Conservation (phyloP, 2,329 filamentous ascomycete species). For the Aspergillus fijiensis region DNA sequence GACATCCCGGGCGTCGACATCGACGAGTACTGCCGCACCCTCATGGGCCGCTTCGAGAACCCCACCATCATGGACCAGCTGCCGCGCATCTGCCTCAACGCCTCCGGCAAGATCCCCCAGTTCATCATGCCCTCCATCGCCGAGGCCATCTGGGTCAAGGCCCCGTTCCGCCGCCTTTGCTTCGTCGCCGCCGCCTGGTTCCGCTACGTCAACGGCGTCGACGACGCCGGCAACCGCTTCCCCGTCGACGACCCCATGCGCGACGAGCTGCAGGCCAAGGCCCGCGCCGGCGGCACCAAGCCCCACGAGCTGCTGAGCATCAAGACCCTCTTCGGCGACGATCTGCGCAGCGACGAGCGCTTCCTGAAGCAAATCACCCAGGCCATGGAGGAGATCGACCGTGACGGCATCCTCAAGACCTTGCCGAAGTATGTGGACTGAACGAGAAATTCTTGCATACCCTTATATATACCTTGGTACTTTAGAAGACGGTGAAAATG, state of each 20-base stretch:
- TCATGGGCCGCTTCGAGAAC: conserved; percentile 58
- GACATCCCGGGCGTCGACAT: conserved; percentile 53
- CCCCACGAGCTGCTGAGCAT: conserved; percentile 48
- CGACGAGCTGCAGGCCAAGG: conserved; percentile 49
- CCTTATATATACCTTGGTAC: no score
- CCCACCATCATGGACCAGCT: conserved; percentile 58
- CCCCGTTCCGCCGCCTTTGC: conserved; percentile 49
- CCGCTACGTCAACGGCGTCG: conserved; percentile 52
- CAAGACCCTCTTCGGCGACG: conserved; percentile 53
- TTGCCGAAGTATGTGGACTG: conserved; percentile 51
- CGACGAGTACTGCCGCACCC: conserved; percentile 54
- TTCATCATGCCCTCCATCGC: conserved; percentile 43
- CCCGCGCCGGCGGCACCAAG: conserved; percentile 45
- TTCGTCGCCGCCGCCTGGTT: conserved; percentile 55
- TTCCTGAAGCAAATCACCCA: conserved; percentile 50
- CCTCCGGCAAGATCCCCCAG: conserved; percentile 55
- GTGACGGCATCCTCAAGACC: conserved; percentile 52
- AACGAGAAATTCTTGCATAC: conserved; percentile 1
- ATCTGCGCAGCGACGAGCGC: conserved; percentile 50
- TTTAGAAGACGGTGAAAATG: no score
- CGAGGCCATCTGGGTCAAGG: conserved; percentile 46
- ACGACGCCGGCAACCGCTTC: conserved; percentile 48
- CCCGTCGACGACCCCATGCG: conserved; percentile 51
- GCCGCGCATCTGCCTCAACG: conserved; percentile 53
- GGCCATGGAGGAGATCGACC: conserved; percentile 50